Base-by-base conservation (phyloP, 768 basidiomycete species). In the Phylloporus scabripes region DNA sequence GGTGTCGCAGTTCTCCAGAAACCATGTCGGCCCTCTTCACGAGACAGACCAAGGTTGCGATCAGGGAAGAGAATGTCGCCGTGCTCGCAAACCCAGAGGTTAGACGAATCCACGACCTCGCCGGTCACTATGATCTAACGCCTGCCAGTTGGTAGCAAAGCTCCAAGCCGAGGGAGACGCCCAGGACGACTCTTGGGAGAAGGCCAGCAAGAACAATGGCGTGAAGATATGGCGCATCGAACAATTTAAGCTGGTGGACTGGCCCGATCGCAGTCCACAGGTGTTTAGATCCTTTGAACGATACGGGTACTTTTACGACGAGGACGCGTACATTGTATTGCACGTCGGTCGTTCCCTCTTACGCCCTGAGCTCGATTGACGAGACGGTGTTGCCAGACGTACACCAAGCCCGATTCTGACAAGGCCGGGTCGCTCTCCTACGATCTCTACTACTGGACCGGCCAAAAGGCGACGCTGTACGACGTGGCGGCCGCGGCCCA, bases 361-460 rank as follows among this genome's bases (percentile, higher is more conserved):
- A 17, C 1, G 5, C 40, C 18, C n/a, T 17, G 11, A 2, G 2
- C 17, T 32, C 29, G 34, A 18, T 24, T 45, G 39, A 45, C 14
- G 7, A 17, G 18, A 42, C 9, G 7, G 12, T 23, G 29, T 10
- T 18, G 24, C 7, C 46, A 85, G 82, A 83, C 81, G 4, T 83
- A 79, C 66, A 81, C 78, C 65, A 81, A 81, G 64, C 23, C 33
- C 45, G 72, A 81, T 23, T 61, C 72, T 7, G 65, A 74, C 17
- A 18, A 49, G 17, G 4, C 12, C 10, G 40, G 8, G 15, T 59
- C 70, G 6, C 61, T 81, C 14, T 77, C 73, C 0, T 81, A 78
- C 56, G 72, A 84, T 60, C 68, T 85, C 24, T 81, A 84, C 61
- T 83, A 83, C 60, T 84, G 81, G 81, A 66, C 83, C 4, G 81